Base-by-base conservation (phyloP, 2,329 filamentous ascomycete genomes). In the Ophiosphaerella narmari region DNA sequence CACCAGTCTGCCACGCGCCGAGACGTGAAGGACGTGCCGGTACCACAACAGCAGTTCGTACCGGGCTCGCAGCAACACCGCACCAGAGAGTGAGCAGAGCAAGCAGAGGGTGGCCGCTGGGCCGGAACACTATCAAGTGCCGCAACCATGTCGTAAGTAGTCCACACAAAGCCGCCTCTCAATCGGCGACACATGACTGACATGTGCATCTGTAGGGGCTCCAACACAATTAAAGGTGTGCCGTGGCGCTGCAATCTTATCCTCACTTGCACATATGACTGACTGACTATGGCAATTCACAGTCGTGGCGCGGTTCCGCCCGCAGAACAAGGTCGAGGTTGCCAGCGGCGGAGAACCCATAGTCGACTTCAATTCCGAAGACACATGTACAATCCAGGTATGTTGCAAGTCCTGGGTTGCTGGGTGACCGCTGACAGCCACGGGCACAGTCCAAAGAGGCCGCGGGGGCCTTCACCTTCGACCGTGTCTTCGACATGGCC, bases 221-320 rank as follows among this genome's bases (percentile, higher is more conserved):
- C 67, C 62, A 78, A 78, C 64, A 74, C 72, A 29, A 78, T 78
- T 65, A 78, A 78, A 71, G 75, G 75, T 77, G 63, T 61, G 71
- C 43, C 42, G 36, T 42, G 16, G 48, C 21, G 37, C 43, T 14
- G 14, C 11, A 23, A 36, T 39, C 16, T 23, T 3, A 1, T 5
- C 14, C 14, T 46, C 3, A 14, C 47, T 36, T 34, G 35, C 39
- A 32, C 24, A 42, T 59, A 60, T 29, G 11, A 29, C 68, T 73
- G 11, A 29, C 68, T 73, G 59, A 73, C 64, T 43, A 44, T 54
- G 51, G 43, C 24, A 49, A 46, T 39, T 48, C 65, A 47, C 45
- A 90, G 94, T 99, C 74, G 92, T 99, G 75, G 93, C 93, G 80
- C 90, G 94, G 70, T 99, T 99, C 79, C 86, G 94, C 72, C 94